phyloP scores from a whole-genome alignment of 192 early-diverging fungal species.

The Coemansia furcata region DNA sequence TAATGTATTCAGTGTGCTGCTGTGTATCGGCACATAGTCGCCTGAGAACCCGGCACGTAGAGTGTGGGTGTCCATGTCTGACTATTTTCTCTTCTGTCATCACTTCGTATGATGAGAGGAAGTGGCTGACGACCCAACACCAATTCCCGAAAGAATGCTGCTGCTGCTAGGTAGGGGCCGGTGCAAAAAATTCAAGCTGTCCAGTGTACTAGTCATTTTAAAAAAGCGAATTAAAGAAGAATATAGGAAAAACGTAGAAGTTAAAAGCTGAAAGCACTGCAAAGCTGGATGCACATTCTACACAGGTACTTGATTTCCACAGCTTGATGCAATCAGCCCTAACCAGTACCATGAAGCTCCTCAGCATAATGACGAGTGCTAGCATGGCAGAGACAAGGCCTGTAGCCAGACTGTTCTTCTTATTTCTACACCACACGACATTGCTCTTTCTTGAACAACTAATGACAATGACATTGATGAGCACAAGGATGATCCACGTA shows the following conservation, averaged over 20 bases:
- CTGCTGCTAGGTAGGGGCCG: not conserved
- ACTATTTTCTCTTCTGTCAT: conserved; percentile 79
- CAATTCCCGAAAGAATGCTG: not conserved
- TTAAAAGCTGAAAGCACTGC: not conserved
- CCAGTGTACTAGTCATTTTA: not conserved
- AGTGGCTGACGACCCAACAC: not conserved
- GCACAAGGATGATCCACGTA: conserved; percentile 38
- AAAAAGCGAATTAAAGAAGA: not conserved
- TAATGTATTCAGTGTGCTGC: conserved; percentile 13
- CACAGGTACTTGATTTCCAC: not conserved
- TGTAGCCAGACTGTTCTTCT: conserved; percentile 31
- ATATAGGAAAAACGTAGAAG: not conserved
- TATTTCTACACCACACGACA: conserved; percentile 33
- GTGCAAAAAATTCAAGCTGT: not conserved
- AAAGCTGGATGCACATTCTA: not conserved
- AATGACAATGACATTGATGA: conserved; percentile 38
- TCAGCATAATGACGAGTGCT: conserved; percentile 31
- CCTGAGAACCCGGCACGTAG: conserved; percentile 86
- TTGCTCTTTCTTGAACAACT: conserved; percentile 32
- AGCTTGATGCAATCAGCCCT: conserved; percentile 29
- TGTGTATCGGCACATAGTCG: conserved; percentile 73
- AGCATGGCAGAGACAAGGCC: conserved; percentile 44
- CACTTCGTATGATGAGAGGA: conserved; percentile 20
- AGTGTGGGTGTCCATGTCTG: conserved; percentile 77
- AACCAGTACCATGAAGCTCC: conserved; percentile 39